Evolutionary conservation across 805 yeast species (phyloP).

Genomic region (Lachancea cidri): DNA sequence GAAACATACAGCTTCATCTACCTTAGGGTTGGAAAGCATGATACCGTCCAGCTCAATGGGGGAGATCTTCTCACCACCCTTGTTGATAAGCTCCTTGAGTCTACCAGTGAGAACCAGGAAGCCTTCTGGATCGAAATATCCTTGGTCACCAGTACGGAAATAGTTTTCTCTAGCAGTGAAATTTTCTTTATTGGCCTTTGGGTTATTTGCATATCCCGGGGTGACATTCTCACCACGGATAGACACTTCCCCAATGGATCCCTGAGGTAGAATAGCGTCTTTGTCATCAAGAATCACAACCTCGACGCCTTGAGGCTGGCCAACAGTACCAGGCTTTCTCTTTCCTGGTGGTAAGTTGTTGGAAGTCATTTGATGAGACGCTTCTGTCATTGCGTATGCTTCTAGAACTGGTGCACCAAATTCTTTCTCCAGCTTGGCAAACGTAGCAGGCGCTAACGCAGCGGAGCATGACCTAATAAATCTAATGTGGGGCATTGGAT

Average conservation of each 20-base stretch:
- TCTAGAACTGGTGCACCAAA: slow-evolving; percentile 67
- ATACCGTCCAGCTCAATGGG: slow-evolving; percentile 66
- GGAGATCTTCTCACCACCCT: slow-evolving; percentile 75
- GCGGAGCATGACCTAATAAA: slow-evolving; percentile 72
- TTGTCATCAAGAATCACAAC: slow-evolving; percentile 50
- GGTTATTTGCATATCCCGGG: slow-evolving; percentile 64
- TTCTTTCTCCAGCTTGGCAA: slow-evolving; percentile 49
- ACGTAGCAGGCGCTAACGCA: slow-evolving; percentile 61
- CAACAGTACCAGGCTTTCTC: slow-evolving; percentile 68
- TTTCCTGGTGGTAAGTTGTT: slow-evolving; percentile 61
- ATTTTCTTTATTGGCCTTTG: slow-evolving; percentile 62
- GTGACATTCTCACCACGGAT: slow-evolving; percentile 67
- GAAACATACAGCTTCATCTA: slow-evolving; percentile 65
- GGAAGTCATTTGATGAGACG: slow-evolving; percentile 76
- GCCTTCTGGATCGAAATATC: slow-evolving; percentile 53
- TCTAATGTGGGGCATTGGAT: slow-evolving; percentile 48
- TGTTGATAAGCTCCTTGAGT: slow-evolving; percentile 66
- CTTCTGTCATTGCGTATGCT: slow-evolving; percentile 80
- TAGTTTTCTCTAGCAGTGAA: slow-evolving; percentile 51
- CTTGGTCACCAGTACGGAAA: slow-evolving; percentile 80
- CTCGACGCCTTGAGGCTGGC: slow-evolving; percentile 66
- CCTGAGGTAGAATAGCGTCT: slow-evolving; percentile 44
- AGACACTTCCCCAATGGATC: slow-evolving; percentile 62
- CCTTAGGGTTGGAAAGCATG: slow-evolving; percentile 54
- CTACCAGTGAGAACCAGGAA: slow-evolving; percentile 62